Percentiles rank a stretch among this genome's conserved stretches.
phyloP scores from a whole-genome alignment of 805 yeast species.

The Vanderwaltozyma verrucispora region DNA sequence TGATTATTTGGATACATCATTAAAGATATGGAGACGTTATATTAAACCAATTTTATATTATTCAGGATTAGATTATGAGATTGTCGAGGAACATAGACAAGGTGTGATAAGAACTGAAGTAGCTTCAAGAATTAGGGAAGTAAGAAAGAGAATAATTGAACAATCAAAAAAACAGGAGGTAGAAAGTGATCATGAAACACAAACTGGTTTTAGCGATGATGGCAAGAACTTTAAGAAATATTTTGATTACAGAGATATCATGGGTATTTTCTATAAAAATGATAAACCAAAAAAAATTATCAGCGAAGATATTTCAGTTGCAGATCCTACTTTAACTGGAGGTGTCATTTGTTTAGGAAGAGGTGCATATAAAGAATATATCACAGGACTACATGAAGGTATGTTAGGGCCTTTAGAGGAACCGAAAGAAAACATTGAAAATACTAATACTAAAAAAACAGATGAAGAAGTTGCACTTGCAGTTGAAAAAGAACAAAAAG shows the following conservation, averaged over 20 bases:
- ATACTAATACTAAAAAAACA: not conserved
- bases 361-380: constrained; percentile 90
- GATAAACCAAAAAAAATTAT: constrained; percentile 21
- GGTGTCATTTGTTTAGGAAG: constrained; percentile 91
- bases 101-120: constrained; percentile 79
- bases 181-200: constrained; percentile 4
- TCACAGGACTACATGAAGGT: constrained; percentile 90
- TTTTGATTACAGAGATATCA: constrained; percentile 36
- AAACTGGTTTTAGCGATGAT: too few species aligned
- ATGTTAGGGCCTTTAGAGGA: constrained; percentile 77
- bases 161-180: constrained; percentile 9
- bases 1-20: constrained; percentile 68
- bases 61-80: constrained; percentile 74
- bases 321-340: constrained; percentile 44
- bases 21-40: constrained; percentile 63
- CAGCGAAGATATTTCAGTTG: constrained; percentile 38
- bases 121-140: constrained; percentile 68
- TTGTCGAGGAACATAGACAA: constrained; percentile 69
- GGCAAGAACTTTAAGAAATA: constrained; percentile 17
- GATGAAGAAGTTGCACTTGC: not conserved
- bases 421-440: constrained; percentile 25
- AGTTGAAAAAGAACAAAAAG: constrained; percentile 2
- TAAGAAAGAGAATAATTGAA: constrained; percentile 40
- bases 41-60: constrained; percentile 80
- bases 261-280: constrained; percentile 46